Evolutionary conservation across 106 monocot genomes (phyloP).

Genomic region (Acanthochlamys bracteata): DNA sequence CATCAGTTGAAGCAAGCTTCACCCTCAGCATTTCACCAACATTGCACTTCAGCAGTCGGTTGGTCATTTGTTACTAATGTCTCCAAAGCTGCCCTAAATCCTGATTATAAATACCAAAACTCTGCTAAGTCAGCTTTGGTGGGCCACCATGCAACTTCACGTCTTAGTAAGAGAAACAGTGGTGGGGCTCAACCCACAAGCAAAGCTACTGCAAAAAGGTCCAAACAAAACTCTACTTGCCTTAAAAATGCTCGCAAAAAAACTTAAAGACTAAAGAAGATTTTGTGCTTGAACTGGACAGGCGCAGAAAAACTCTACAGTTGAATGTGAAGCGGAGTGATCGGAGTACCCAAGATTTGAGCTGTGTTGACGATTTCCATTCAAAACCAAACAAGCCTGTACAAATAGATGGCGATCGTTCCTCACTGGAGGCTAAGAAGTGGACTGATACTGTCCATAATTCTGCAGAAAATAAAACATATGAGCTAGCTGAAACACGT

Average conservation of each 20-base stretch:
- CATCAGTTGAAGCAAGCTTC: slow-evolving; percentile 1
- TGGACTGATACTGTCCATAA: background rate
- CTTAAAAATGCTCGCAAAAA: background rate
- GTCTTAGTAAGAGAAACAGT: slow-evolving; percentile 16
- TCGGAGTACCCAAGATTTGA: background rate
- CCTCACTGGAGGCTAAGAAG: background rate
- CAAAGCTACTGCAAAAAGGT: slow-evolving; percentile 8
- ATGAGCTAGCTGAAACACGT: slow-evolving; percentile 8
- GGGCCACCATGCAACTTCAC: slow-evolving; percentile 1
- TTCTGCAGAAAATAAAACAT: background rate
- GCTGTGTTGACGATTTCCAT: background rate
- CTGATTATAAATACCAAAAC: slow-evolving; percentile 3
- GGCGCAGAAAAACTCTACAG: background rate
- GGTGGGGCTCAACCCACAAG: background rate
- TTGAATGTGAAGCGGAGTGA: background rate
- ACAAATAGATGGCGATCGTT: background rate
- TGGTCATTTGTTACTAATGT: background rate
- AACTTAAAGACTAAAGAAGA: background rate
- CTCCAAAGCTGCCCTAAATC: background rate
- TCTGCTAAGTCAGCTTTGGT: background rate
- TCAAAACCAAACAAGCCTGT: background rate
- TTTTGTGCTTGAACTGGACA: background rate
- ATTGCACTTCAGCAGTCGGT: slow-evolving; percentile 1
- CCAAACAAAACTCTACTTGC: slow-evolving; percentile 9
- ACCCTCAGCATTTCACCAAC: background rate